Evolutionary conservation across 2,329 filamentous ascomycete species (phyloP).

Genomic region (Neofusicoccum sp.): DNA sequence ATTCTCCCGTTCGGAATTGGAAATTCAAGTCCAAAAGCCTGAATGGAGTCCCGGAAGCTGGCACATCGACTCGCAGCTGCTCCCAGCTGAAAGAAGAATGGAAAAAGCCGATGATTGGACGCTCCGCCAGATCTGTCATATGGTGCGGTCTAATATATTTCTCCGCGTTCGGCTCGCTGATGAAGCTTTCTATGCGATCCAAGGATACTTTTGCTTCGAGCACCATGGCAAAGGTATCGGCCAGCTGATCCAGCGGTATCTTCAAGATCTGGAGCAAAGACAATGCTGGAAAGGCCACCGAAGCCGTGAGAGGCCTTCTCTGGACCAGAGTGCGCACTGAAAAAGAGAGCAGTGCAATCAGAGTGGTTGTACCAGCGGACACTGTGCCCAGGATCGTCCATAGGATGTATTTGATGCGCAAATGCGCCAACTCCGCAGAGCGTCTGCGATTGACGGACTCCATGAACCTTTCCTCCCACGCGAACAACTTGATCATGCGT

Average conservation of each 20-base stretch:
- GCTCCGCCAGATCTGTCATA: conserved; percentile 65
- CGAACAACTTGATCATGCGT: conserved; percentile 98
- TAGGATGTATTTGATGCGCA: conserved; percentile 80
- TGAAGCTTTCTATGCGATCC: conserved; percentile 91
- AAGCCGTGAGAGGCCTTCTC: conserved; percentile 83
- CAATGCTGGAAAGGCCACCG: conserved; percentile 90
- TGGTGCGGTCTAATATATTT: conserved; percentile 84
- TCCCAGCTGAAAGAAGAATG: conserved; percentile 86
- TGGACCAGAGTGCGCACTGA: conserved; percentile 88
- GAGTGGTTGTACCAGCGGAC: conserved; percentile 92
- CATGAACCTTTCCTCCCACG: conserved; percentile 92
- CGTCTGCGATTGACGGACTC: conserved; percentile 87
- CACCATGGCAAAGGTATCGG: conserved; percentile 98
- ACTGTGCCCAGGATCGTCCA: conserved; percentile 91
- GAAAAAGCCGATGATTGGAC: conserved; percentile 78
- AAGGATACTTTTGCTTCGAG: conserved; percentile 97
- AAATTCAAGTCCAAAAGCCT: conserved; percentile 80
- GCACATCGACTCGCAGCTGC: conserved; percentile 53
- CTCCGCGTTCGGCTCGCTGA: conserved; percentile 90
- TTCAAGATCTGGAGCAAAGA: conserved; percentile 93
- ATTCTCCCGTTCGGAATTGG: conserved; percentile 76
- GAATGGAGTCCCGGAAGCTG: conserved; percentile 63
- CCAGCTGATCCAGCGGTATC: conserved; percentile 90
- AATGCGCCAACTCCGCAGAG: conserved; percentile 69
- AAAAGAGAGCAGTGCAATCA: conserved; percentile 97